These are phyloP conservation scores for Eutrema heterophyllum DNA, from an alignment of 345 rosid genomes.

Conservation along the genomic window DNA sequence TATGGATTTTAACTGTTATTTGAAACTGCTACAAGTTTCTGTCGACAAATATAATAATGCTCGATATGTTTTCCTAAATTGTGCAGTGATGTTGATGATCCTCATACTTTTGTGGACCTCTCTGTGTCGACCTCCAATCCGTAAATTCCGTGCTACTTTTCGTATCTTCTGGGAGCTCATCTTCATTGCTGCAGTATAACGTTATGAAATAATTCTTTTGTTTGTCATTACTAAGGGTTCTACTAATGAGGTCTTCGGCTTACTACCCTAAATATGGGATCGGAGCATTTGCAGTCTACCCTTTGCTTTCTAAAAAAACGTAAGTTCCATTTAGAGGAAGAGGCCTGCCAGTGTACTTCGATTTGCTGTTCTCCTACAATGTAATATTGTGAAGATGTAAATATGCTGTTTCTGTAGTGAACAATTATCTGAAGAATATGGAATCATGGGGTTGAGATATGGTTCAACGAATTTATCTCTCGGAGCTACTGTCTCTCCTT, in stretches of 20 bases:
- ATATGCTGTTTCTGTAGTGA: conserved; percentile 29
- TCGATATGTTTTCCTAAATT: not conserved
- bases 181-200: not conserved
- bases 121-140: conserved; percentile 71
- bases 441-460: conserved; percentile 83
- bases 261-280: conserved; percentile 69
- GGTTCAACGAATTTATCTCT: conserved; percentile 64
- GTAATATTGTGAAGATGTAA: not conserved
- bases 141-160: conserved; percentile 38
- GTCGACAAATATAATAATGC: not conserved
- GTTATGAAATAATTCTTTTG: conserved; percentile 5
- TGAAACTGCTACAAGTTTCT: not conserved
- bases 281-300: conserved; percentile 76
- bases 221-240: conserved; percentile 41
- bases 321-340: conserved; percentile 13
- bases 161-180: not conserved
- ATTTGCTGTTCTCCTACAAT: not conserved
- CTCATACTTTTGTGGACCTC: conserved; percentile 88
- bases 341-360: not conserved
- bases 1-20: not conserved
- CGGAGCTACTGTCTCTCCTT: conserved; percentile 67
- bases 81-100: conserved; percentile 79
- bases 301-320: conserved; percentile 56
- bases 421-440: conserved; percentile 47
- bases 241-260: conserved; percentile 64